A percentile compares a stretch with the other conserved stretches of the same genome.
These are phyloP conservation scores for Colletotrichum sp. DNA, from an alignment of 2,329 filamentous ascomycete genomes.

Conservation along the genomic window DNA sequence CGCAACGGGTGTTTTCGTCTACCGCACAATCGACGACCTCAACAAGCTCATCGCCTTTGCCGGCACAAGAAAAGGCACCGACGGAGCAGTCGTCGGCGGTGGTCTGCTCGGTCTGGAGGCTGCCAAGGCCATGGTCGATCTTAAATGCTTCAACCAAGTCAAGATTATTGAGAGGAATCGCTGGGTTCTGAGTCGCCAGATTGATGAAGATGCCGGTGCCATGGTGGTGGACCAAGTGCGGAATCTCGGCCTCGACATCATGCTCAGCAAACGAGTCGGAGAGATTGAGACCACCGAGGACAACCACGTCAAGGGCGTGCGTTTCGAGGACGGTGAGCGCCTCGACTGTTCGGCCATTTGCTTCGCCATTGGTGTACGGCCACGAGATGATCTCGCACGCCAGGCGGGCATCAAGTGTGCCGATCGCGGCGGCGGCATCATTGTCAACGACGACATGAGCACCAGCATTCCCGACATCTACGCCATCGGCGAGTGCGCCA, in stretches of 20 bases:
- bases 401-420: constrained; percentile 74
- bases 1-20: constrained; percentile 86
- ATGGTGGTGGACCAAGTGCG: constrained; percentile 85
- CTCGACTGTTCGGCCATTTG: constrained; percentile 83
- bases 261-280: constrained; percentile 77
- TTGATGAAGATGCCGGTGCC: constrained; percentile 80
- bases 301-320: constrained; percentile 74
- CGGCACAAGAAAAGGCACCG: constrained; percentile 66
- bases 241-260: constrained; percentile 78
- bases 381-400: constrained; percentile 78
- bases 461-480: constrained; percentile 79
- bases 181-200: constrained; percentile 83
- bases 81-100: constrained; percentile 81
- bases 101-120: constrained; percentile 87
- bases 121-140: constrained; percentile 89
- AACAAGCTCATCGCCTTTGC: constrained; percentile 78
- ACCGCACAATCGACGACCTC: constrained; percentile 84
- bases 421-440: constrained; percentile 76
- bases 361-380: constrained; percentile 87
- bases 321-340: constrained; percentile 80
- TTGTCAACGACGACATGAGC: constrained; percentile 69
- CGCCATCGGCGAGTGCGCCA: constrained; percentile 89
- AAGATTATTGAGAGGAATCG: constrained; percentile 81
- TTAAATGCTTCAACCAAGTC: constrained; percentile 75
- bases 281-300: constrained; percentile 71